Evolutionary conservation across 495 filamentous ascomycete genomes (phyloP).

Genomic region (Aspergillus heteromorphus): DNA sequence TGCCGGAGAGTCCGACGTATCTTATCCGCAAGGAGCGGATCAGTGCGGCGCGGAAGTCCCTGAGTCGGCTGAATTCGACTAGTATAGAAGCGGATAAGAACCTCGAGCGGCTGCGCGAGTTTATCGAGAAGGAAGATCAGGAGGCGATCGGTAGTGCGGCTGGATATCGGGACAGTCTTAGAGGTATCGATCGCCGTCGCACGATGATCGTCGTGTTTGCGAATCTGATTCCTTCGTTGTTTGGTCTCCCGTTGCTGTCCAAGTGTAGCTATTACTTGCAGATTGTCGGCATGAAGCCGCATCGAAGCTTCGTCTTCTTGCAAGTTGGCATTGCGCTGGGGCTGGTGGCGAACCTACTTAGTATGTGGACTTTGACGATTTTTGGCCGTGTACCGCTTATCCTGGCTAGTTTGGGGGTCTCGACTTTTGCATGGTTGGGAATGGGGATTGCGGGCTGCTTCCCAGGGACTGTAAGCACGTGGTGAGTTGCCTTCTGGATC

Average conservation of each 20-base stretch:
- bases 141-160: slow-evolving; percentile 9
- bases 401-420: slow-evolving; percentile 9
- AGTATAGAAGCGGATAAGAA: slow-evolving; percentile 9
- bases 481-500: slow-evolving; percentile 13
- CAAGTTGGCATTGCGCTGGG: slow-evolving; percentile 29
- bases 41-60: slow-evolving; percentile 47
- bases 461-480: slow-evolving; percentile 20
- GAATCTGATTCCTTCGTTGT: slow-evolving; percentile 23
- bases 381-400: slow-evolving; percentile 27
- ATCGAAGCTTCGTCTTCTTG: slow-evolving; percentile 26
- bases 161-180: slow-evolving; percentile 39
- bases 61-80: slow-evolving; percentile 15
- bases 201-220: slow-evolving; percentile 45
- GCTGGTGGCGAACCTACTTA: slow-evolving; percentile 25
- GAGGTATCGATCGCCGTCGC: slow-evolving; percentile 36
- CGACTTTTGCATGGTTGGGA: slow-evolving; percentile 23
- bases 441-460: slow-evolving; percentile 34
- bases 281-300: slow-evolving; percentile 26
- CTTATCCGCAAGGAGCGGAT: slow-evolving; percentile 59
- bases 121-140: slow-evolving; percentile 23
- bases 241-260: slow-evolving; percentile 27
- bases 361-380: slow-evolving; percentile 22
- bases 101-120: slow-evolving; percentile 17
- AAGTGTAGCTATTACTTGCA: slow-evolving; percentile 33
- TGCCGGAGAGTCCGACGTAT: slow-evolving; percentile 76